phyloP scores from a whole-genome alignment of 805 yeast genomes.

The Priceomyces castillae region DNA sequence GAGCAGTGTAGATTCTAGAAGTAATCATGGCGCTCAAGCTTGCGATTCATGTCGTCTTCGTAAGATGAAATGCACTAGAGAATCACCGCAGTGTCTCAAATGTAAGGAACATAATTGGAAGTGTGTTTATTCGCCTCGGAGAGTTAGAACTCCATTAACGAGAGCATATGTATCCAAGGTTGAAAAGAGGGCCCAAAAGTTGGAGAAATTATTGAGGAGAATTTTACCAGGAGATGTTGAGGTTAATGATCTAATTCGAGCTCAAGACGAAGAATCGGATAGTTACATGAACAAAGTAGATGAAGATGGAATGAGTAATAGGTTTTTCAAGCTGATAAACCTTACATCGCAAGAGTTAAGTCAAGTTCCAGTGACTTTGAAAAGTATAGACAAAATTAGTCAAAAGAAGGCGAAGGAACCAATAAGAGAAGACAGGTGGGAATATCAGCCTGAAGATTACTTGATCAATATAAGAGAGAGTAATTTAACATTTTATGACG shows the following conservation, averaged over 20 bases:
- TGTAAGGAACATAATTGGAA: slow-evolving; percentile 6
- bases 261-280: slow-evolving; percentile 10
- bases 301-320: slow-evolving; percentile 6
- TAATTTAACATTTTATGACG: slow-evolving; percentile 19
- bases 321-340: slow-evolving; percentile 13
- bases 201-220: slow-evolving; percentile 5
- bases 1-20: background rate
- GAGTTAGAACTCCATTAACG: slow-evolving; percentile 3
- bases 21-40: background rate
- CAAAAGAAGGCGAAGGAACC: slow-evolving; percentile 12
- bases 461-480: slow-evolving; percentile 17
- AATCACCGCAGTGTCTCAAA: slow-evolving; percentile 5
- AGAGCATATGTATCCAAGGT: slow-evolving; percentile 5
- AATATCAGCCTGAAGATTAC: slow-evolving; percentile 18
- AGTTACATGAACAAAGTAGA: background rate
- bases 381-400: slow-evolving; percentile 15
- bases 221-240: slow-evolving; percentile 9
- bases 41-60: slow-evolving; percentile 6
- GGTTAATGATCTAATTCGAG: slow-evolving; percentile 8
- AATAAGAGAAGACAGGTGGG: slow-evolving; percentile 7
- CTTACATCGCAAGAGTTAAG: slow-evolving; percentile 16
- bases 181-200: slow-evolving; percentile 2
- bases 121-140: slow-evolving; percentile 6
- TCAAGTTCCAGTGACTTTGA: slow-evolving; percentile 15
- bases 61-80: slow-evolving; percentile 6